Evolutionary conservation across 73 alveolate species (phyloP).

Genomic region (Tetrahymena borealis): DNA sequence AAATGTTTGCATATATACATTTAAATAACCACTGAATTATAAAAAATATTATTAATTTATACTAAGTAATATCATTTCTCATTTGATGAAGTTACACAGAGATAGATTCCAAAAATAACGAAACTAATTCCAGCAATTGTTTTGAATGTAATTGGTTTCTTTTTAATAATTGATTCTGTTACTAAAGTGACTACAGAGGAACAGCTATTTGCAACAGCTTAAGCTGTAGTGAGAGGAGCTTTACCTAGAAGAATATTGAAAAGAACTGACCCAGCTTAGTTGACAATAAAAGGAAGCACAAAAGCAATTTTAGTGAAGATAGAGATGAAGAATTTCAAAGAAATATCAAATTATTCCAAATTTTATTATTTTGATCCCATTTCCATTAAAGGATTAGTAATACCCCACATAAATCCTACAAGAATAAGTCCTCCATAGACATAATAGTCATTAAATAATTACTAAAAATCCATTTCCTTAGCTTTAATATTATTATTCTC

Average conservation of each 20-base stretch:
- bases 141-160: background rate
- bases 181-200: constrained; percentile 31
- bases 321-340: constrained; percentile 24
- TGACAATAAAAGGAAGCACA: constrained; percentile 51
- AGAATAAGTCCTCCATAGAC: constrained; percentile 14
- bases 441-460: background rate
- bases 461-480: background rate
- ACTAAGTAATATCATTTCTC: no score
- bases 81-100: background rate
- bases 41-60: no score
- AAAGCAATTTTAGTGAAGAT: constrained; percentile 42
- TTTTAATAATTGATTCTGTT: constrained; percentile 28
- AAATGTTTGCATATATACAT: no score
- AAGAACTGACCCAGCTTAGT: constrained; percentile 48
- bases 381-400: constrained; percentile 60
- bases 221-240: constrained; percentile 38
- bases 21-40: no score
- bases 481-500: background rate
- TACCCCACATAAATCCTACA: constrained; percentile 67
- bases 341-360: constrained; percentile 4
- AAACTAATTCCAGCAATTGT: constrained; percentile 34
- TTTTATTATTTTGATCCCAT: constrained; percentile 41
- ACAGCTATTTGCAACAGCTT: constrained; percentile 42
- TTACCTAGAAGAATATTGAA: constrained; percentile 45
- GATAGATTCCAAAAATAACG: constrained; percentile 21